Conservation (phyloP, 177 flowering plant species). For the Vitis hybrid region DNA sequence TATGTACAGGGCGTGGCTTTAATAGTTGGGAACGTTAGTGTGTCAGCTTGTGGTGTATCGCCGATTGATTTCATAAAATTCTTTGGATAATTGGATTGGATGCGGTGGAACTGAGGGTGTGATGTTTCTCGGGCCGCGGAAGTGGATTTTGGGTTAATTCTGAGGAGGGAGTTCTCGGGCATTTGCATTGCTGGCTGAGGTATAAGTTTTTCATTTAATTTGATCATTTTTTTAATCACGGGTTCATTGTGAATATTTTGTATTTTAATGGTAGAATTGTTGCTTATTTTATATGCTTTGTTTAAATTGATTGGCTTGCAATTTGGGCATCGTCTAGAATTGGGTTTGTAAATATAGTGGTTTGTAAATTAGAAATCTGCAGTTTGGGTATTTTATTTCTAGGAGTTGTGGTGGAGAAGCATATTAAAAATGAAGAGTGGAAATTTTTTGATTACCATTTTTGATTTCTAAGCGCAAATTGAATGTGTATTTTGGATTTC, state of each 20-base stretch:
- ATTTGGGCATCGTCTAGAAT: slow-evolving; percentile 4
- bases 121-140: slow-evolving; percentile 18
- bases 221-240: not conserved
- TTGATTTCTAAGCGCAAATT: no score
- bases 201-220: not conserved
- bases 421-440: no score
- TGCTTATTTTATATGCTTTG: not conserved
- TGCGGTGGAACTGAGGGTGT: slow-evolving; percentile 13
- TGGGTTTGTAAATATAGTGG: not conserved
- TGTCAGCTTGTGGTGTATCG: slow-evolving; percentile 15
- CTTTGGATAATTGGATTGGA: slow-evolving; percentile 8
- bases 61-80: not conserved
- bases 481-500: no score
- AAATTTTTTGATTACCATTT: no score
- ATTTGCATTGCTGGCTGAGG: slow-evolving; percentile 20
- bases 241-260: not conserved
- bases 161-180: slow-evolving; percentile 23
- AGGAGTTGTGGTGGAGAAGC: no score
- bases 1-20: slow-evolving; percentile 5
- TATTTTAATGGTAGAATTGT: not conserved
- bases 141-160: slow-evolving; percentile 10
- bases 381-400: no score
- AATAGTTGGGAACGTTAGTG: slow-evolving; percentile 5
- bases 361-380: not conserved
- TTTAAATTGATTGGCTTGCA: not conserved